Evolutionary conservation across 106 monocot species (phyloP), one percentile per base, ranked within the genome.

Genomic region (Vanilla planifolia): DNA sequence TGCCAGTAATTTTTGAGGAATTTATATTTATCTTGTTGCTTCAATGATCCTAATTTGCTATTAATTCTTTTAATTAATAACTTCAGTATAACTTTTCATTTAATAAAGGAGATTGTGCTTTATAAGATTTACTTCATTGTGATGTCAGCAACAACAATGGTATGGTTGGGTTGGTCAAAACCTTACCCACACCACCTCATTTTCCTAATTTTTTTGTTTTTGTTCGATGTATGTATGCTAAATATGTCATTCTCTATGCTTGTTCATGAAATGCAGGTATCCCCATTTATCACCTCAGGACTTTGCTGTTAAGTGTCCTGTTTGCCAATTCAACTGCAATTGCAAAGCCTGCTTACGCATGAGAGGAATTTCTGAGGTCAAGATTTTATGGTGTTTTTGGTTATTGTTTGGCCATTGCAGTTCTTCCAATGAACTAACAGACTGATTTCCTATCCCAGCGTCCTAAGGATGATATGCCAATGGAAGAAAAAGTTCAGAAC

Each of bases 331-430:
- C 6, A 81, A 80, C 37, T 85, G 85, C 71, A 85, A 85, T 71
- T 85, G 85, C 74, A 85, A 87, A 60, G 61, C 66, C 26, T 87
- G 87, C 62, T 68, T 87, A 26, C 82, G 86, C 21, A 79, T 87
- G 87, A 75, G 26, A 67, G 62, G 82, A 62, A 23, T 76, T 69
- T 6, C 30, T 6, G 52, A 75, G 75, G 86, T 86, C 13, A 63
- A 60, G 17, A 27, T 43, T 4, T 41, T 61, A 8, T 25, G 17
- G 24, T 11, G 16, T 11, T 51, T 26, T 17, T 47, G 0, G 43
- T 44, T 68, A 32, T 51, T 33, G 37, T 21, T 36, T 25, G 70
- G 14, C 23, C 55, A 48, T 16, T 16, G 8, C 23, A 37, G 47
- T 10, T 2, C 60, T 21, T 61, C 6, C 32, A 24, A 23, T 46